Evolutionary conservation across 2,329 filamentous ascomycete genomes (phyloP), one percentile per base, ranked within the genome.

Genomic region (Ophiostoma triangulosporum): DNA sequence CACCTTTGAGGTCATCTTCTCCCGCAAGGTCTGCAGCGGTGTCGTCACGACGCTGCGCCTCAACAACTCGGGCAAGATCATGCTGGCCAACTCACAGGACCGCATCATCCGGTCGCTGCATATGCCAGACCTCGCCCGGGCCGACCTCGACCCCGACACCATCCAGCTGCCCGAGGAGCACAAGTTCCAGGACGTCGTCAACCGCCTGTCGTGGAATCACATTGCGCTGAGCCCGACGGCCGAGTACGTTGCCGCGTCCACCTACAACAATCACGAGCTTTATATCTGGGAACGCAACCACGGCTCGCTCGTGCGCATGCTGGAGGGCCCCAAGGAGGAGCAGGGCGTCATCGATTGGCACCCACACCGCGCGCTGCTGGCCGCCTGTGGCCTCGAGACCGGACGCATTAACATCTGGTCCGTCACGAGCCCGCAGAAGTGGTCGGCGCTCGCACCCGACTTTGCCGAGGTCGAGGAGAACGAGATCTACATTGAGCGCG

Each of bases 391-490:
- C 3, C 75, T 97, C 5, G 94, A 98, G 68, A 91, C 87, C 0
- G 93, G 93, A 6, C 81, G 87, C 53, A 88, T 98, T 64, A 95
- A 95, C 70, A 86, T 95, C 32, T 98, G 93, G 93, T 91, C 88
- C 5, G 93, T 96, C 53, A 83, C 91, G 38, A 93, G 88, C 53
- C 91, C 93, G 9, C 94, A 98, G 65, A 86, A 93, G 62, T 98
- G 93, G 94, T 96, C 90, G 15, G 91, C 93, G 1, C 76, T 98
- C 29, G 94, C 94, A 6, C 93, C 93, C 0, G 94, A 98, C 68
- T 98, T 98, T 67, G 86, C 84, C 38, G 93, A 98, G 68, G 89
- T 98, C 14, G 93, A 98, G 68, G 93, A 98, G 69, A 98, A 98
- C 61, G 89, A 95, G 22, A 88, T 97, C 66, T 98, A 98, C 65